Evolutionary conservation across 1,284 basidiomycete species (phyloP).

Genomic region (Cutaneotrichosporon dermatis): DNA sequence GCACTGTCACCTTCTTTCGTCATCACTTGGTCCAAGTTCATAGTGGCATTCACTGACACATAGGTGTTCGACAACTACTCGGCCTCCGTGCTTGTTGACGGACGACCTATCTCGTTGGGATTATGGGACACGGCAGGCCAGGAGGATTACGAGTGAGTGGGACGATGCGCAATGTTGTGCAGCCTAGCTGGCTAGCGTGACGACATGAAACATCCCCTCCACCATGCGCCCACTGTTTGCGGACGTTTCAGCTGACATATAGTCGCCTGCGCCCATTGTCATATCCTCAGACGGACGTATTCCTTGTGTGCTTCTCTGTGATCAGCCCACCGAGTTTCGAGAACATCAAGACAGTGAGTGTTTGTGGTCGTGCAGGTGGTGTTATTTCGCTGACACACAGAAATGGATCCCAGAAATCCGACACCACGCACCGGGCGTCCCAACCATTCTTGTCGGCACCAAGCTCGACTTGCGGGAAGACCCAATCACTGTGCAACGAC

Average conservation of each 20-base stretch:
- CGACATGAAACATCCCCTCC: too few species aligned
- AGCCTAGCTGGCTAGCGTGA: neutral
- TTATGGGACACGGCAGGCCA: constrained; percentile 67
- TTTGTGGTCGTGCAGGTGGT: too few species aligned
- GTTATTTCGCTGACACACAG: constrained; percentile 1
- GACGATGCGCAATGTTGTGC: neutral
- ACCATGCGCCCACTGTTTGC: too few species aligned
- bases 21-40: neutral
- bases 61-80: constrained; percentile 49
- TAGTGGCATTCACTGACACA: neutral
- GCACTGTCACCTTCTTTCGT: too few species aligned
- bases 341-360: constrained; percentile 51
- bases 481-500: constrained; percentile 80
- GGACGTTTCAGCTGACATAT: constrained; percentile 11
- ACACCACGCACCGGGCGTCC: constrained; percentile 61
- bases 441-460: constrained; percentile 55
- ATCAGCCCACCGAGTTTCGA: constrained; percentile 96
- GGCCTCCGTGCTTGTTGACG: constrained; percentile 88
- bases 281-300: constrained; percentile 99
- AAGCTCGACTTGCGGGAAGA: constrained; percentile 97
- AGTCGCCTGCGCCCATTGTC: constrained; percentile 95
- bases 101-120: constrained; percentile 72
- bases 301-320: constrained; percentile 97
- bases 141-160: constrained; percentile 62
- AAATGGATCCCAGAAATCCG: constrained; percentile 96